Base-by-base conservation (phyloP, 768 basidiomycete genomes). In the Auricularia cornea region DNA sequence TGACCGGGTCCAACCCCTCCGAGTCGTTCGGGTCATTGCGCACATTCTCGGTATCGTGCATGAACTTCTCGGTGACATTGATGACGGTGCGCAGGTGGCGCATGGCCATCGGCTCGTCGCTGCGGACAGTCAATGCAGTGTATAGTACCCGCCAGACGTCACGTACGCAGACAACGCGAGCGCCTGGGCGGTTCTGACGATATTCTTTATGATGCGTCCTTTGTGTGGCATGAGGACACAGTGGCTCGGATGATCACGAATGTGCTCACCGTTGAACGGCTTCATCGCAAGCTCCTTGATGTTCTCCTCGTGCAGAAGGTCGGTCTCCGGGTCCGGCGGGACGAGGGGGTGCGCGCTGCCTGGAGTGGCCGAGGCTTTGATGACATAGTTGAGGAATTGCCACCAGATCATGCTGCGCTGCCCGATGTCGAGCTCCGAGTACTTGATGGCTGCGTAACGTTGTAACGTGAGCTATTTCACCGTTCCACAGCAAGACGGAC, bases 201-300 rank as follows among this genome's bases (percentile, higher is more conserved):
- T 65, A 54, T 74, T 74, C 67, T 74, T 73, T 66, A 73, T 74
- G 2, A 68, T 68, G 3, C 70, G 65, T 14, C 73, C 71, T 68
- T 29, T 31, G 48, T 35, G 8, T 41, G 16, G 1, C 16, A 33
- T 56, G 38, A 33, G 38, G 14, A 61, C 23, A 23, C 51, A 16
- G 28, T 11, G 23, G 8, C 4, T 23, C 20, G 5, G 30, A 18
- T 31, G 23, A 52, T 35, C 3, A 59, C 4, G 1, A 26, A 26
- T 23, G 31, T 26, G 57, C 66, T 29, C 56, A 71, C 70, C 72
- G 60, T 74, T 74, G 64, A 74, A 71, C 3, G 59, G 65, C 32
- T 73, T 70, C 62, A 61, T 57, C 3, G 72, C 67, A 10, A 75
- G 62, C 44, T 31, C 63, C 29, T 70, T 68, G 18, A 73, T 57